Conservation (phyloP, 495 filamentous ascomycete species). For the Zalerion maritima region DNA sequence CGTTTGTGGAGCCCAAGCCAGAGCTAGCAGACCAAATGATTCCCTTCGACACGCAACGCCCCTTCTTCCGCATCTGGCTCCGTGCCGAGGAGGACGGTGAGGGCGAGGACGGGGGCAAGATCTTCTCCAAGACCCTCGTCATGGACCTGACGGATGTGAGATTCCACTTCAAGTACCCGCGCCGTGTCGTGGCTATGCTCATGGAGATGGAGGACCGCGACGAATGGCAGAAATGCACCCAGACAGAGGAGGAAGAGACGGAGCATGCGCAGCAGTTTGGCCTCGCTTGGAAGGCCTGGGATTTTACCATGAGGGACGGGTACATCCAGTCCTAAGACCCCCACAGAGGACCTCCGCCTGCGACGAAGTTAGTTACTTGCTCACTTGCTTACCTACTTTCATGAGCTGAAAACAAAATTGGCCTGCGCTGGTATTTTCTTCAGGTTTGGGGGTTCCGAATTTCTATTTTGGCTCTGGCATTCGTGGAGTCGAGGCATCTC, state of each 20-base stretch:
- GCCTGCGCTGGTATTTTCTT: too few species aligned
- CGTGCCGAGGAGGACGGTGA: slow-evolving; percentile 38
- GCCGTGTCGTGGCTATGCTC: slow-evolving; percentile 76
- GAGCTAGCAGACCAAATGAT: slow-evolving; percentile 22
- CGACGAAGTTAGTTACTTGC: too few species aligned
- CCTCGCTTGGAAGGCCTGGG: slow-evolving; percentile 69
- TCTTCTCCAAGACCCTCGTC: slow-evolving; percentile 31
- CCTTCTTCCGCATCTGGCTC: slow-evolving; percentile 79
- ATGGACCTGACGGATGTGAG: slow-evolving; percentile 31
- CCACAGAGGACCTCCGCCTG: too few species aligned
- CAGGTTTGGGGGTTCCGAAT: too few species aligned
- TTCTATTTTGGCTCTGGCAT: too few species aligned
- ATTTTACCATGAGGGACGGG: slow-evolving; percentile 48
- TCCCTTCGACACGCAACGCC: slow-evolving; percentile 35
- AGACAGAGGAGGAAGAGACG: slow-evolving; percentile 62
- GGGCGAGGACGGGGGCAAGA: slow-evolving; percentile 19
- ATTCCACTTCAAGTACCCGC: slow-evolving; percentile 49
- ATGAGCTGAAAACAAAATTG: too few species aligned
- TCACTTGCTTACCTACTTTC: too few species aligned
- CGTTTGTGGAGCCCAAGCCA: slow-evolving; percentile 24
- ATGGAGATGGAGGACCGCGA: slow-evolving; percentile 57
- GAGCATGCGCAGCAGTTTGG: slow-evolving; percentile 71
- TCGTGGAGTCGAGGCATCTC: too few species aligned
- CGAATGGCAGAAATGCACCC: slow-evolving; percentile 70
- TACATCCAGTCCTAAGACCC: too few species aligned